Evolutionary conservation across 1,139 yeast species (phyloP).

Genomic region (Magnusiomyces paraingens): DNA sequence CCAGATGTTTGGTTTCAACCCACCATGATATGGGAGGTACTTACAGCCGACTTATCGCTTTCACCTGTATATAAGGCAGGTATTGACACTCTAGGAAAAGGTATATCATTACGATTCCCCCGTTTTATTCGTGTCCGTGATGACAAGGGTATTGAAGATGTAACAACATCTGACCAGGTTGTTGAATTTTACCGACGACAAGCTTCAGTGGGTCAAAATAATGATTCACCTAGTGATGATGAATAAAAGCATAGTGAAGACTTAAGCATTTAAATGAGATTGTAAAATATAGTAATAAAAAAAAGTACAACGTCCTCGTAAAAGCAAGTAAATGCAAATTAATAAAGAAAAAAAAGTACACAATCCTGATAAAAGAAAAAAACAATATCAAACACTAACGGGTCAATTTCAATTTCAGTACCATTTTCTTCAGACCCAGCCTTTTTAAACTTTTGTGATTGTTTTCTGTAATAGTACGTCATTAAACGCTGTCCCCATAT

Average conservation of each 20-base stretch:
- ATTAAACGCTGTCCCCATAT: no score
- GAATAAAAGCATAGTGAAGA: background rate
- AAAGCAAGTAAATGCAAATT: no score
- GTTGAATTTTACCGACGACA: constrained; percentile 84
- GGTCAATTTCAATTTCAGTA: no score
- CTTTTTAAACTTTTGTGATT: no score
- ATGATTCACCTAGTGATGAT: no score
- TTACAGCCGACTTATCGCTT: constrained; percentile 88
- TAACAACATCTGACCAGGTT: constrained; percentile 84
- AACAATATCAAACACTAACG: no score
- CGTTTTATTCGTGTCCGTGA: constrained; percentile 79
- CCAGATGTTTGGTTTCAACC: constrained; percentile 99
- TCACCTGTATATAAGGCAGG: constrained; percentile 94
- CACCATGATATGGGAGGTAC: constrained; percentile 74
- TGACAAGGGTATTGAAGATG: constrained; percentile 83
- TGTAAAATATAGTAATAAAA: background rate
- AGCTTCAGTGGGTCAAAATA: constrained; percentile 32
- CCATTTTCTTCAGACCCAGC: no score
- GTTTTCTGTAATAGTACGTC: no score
- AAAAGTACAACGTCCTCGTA: background rate
- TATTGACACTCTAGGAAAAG: constrained; percentile 67
- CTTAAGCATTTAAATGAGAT: background rate
- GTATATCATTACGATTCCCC: constrained; percentile 88
- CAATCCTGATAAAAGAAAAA: no score
- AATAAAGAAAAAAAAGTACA: no score